Percentiles rank a stretch among this genome's conserved stretches.
Evolutionary conservation across 371 early-diverging fungal species (phyloP).

Genomic region (Mortierella sp.): DNA sequence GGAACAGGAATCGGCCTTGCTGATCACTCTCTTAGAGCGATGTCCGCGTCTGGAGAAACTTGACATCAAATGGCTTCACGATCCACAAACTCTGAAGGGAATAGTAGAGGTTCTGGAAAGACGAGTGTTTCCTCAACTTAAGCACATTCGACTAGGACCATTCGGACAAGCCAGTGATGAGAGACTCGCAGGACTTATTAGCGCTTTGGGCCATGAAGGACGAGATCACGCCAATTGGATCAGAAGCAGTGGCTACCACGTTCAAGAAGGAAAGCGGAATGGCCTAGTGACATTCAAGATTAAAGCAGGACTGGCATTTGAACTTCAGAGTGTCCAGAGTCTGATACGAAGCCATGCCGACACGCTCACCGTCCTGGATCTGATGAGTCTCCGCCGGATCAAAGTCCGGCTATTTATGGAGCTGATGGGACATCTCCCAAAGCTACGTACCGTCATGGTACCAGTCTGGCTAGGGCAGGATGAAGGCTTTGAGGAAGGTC

Average conservation of each 20-base stretch:
- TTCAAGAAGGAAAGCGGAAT: no score
- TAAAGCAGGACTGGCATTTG: neutral
- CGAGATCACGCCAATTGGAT: neutral
- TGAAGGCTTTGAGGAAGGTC: neutral
- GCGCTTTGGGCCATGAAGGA: neutral
- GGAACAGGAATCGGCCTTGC: neutral
- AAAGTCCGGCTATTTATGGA: neutral
- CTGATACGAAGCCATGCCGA: neutral
- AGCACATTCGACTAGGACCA: neutral
- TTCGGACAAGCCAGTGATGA: neutral
- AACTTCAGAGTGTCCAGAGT: neutral
- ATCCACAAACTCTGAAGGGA: neutral
- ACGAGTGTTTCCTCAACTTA: constrained; percentile 1
- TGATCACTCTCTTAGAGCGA: constrained; percentile 1
- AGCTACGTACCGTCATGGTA: constrained; percentile 1
- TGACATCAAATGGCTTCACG: neutral
- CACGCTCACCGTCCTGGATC: constrained; percentile 1
- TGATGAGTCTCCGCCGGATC: neutral
- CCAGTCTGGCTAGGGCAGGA: neutral
- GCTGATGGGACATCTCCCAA: constrained; percentile 1
- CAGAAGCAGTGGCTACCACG: neutral
- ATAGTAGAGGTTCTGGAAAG: neutral
- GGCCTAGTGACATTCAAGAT: neutral
- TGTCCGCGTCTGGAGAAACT: constrained; percentile 5
- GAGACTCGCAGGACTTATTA: neutral